Evolutionary conservation across 2,329 filamentous ascomycete species (phyloP).

Genomic region (Cylindrodendrum hubeiense): DNA sequence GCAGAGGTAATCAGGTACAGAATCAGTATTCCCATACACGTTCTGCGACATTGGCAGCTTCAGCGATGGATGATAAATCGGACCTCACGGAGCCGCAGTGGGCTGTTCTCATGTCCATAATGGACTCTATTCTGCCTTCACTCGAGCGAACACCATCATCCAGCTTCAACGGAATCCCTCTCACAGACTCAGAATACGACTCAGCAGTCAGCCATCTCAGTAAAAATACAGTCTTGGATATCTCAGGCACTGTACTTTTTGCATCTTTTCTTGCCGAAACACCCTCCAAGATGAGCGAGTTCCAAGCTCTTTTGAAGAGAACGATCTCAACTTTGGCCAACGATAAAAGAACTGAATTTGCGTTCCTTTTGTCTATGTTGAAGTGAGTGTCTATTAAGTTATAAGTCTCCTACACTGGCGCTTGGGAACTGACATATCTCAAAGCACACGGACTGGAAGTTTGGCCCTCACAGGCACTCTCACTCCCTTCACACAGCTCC

Average conservation of each 20-base stretch:
- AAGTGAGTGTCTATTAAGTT: neutral
- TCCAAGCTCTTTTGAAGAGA: constrained; percentile 3
- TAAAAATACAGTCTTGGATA: too few relatives aligned
- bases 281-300: constrained; percentile 7
- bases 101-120: constrained; percentile 9
- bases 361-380: neutral
- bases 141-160: neutral
- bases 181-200: neutral
- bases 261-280: too few relatives aligned
- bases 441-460: neutral
- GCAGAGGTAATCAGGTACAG: too few relatives aligned
- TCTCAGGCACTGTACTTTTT: too few relatives aligned
- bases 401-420: neutral
- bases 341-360: neutral
- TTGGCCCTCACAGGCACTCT: constrained; percentile 8
- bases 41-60: too few relatives aligned
- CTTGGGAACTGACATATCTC: neutral
- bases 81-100: neutral
- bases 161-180: neutral
- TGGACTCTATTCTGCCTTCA: constrained; percentile 11
- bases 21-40: too few relatives aligned
- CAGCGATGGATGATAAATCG: too few relatives aligned
- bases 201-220: neutral
- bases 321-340: neutral
- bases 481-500: neutral